Base-by-base conservation (phyloP, 2,329 filamentous ascomycete species). In the Colletotrichum theobromicola region DNA sequence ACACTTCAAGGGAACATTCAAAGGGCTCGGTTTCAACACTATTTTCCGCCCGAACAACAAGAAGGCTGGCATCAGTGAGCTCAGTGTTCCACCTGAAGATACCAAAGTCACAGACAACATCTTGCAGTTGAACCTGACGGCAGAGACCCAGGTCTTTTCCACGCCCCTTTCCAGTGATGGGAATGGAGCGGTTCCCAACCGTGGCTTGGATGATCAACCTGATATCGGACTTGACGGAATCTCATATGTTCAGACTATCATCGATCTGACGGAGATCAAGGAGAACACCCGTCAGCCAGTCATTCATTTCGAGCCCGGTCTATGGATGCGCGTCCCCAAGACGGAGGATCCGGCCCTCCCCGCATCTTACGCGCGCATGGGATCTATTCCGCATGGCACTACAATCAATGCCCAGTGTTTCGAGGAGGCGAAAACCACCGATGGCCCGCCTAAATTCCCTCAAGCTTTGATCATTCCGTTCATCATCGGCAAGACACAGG, bases 351-450 rank as follows among this genome's bases (percentile, higher is more conserved):
- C 76, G 4, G 75, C 75, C 7, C 75, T 81, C 15, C 34, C 65
- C 0, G 78, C 80, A 3, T 81, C 82, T 0, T 77, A 83, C 4
- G 75, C 76, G 1, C 84, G 85, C 28, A 85, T 87, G 84, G 85
- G 79, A 5, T 84, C 83, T 4, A 87, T 86, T 30, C 85, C 85
- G 1, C 84, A 87, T 67, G 85, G 84, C 26, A 85, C 84, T 0
- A 85, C 84, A 8, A 85, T 87, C 79, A 86, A 86, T 46, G 82
- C 83, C 2, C 84, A 86, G 75, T 76, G 79, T 21, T 77, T 83
- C 12, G 73, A 71, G 9, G 78, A 80, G 3, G 70, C 73, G 2
- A 61, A 30, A 8, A 76, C 76, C 57, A 24, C 69, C 7, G 7
- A 30, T 4, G 79, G 77, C 6, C 68, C 75, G 4, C 81, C 79